phyloP scores from a whole-genome alignment of 495 filamentous ascomycete genomes.

The Neurospora pannonica region DNA sequence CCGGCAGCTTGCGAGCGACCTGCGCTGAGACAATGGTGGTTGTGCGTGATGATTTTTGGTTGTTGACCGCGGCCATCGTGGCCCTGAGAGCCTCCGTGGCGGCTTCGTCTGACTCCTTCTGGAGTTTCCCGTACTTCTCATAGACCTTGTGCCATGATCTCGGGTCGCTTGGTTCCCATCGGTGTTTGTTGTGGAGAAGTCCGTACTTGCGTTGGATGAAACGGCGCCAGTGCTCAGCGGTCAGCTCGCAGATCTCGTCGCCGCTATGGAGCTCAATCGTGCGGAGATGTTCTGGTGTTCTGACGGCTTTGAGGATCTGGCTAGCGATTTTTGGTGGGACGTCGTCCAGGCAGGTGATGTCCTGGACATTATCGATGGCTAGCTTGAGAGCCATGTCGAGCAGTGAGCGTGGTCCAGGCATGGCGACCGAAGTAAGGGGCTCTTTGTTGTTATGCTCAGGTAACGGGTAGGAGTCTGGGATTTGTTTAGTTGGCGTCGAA shows the following conservation, averaged over 20 bases:
- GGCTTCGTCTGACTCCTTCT: conserved; percentile 40
- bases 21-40: conserved; percentile 15
- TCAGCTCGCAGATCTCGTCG: conserved; percentile 25
- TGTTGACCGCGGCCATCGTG: conserved; percentile 15
- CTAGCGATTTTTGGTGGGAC: conserved; percentile 5
- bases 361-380: conserved; percentile 19
- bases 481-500: background rate
- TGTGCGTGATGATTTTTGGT: conserved; percentile 20
- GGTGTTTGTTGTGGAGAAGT: conserved; percentile 9
- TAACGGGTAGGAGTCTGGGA: background rate
- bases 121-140: conserved; percentile 27
- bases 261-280: conserved; percentile 23
- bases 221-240: conserved; percentile 26
- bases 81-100: conserved; percentile 32
- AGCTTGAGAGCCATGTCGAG: conserved; percentile 22
- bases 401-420: conserved; percentile 23
- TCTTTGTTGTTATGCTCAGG: background rate
- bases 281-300: conserved; percentile 24
- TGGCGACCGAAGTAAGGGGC: conserved; percentile 1
- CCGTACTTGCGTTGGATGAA: conserved; percentile 28
- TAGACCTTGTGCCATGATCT: conserved; percentile 30
- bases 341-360: conserved; percentile 6
- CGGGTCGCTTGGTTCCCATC: conserved; percentile 22
- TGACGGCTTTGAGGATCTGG: conserved; percentile 22
- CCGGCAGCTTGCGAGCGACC: conserved; percentile 14